Percentiles rank a stretch among this genome's conserved stretches.
Evolutionary conservation across 2,329 filamentous ascomycete genomes (phyloP).

Genomic region (Aspergillus ustus): DNA sequence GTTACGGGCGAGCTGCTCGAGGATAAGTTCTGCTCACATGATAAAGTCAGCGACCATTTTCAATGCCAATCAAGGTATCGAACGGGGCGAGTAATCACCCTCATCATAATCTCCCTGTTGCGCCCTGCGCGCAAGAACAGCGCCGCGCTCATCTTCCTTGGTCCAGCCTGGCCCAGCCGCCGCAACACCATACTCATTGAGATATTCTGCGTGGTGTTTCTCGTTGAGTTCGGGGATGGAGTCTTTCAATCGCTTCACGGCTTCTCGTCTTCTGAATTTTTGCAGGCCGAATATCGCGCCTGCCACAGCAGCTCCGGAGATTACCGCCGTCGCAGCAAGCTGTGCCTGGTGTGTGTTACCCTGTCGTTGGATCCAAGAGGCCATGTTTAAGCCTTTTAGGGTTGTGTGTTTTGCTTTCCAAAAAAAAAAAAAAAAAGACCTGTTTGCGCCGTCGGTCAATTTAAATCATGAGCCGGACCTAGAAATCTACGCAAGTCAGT

Average conservation of each 20-base stretch:
- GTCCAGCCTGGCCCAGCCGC: constrained; percentile 36
- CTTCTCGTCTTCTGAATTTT: constrained; percentile 58
- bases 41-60: constrained; percentile 11
- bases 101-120: constrained; percentile 69
- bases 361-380: constrained; percentile 51
- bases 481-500: neutral
- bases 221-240: constrained; percentile 63
- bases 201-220: constrained; percentile 56
- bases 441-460: neutral
- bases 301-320: constrained; percentile 50
- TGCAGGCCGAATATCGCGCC: constrained; percentile 63
- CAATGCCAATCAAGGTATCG: neutral
- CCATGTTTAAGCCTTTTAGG: constrained; percentile 35
- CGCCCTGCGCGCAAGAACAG: constrained; percentile 63
- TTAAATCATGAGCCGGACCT: constrained; percentile 6
- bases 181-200: constrained; percentile 56
- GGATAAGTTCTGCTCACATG: constrained; percentile 69
- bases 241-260: constrained; percentile 62
- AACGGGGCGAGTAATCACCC: constrained; percentile 43
- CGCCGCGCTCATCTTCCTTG: constrained; percentile 62
- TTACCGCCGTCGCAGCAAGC: constrained; percentile 48
- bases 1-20: constrained; percentile 93
- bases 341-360: constrained; percentile 47
- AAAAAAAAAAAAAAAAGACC: too few species aligned
- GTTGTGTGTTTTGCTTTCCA: neutral